Evolutionary conservation across 2,329 filamentous ascomycete species (phyloP), one percentile per base, ranked within the genome.

Genomic region (Boeremia lycopersici): DNA sequence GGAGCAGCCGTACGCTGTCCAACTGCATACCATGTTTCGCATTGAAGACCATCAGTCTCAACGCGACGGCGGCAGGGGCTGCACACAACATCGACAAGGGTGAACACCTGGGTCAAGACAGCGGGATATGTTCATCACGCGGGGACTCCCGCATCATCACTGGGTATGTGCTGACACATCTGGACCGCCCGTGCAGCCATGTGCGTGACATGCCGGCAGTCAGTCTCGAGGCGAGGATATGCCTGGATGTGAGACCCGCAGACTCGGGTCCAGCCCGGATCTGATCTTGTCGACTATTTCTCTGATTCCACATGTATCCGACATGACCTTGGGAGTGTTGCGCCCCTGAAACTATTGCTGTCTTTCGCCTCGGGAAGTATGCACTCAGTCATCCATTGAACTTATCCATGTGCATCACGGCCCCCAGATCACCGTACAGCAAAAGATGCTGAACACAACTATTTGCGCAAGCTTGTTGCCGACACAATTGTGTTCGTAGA

Each of bases 181-280:
- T 10, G 13, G 29, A 36, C 39, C 15, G 50, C 39, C 45, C 53
- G 53, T 56, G 53, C 53, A 38, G 53, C 53, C 47, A 56, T 56
- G 53, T 47, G 53, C 30, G 53, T 42, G 40, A 36, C 31, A 44
- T 56, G 53, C 31, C 53, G 53, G 53, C 43, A 56, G 38, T 56
- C 25, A 35, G 13, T 39, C 15, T 39, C 29, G 35, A 31, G 40
- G 40, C 51, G 51, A 41, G 45, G 45, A 45, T 45, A 48, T 54
- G 23, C 40, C 52, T 51, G 36, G 23, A 25, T 43, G 38, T 39
- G 31, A 56, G 2, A 38, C 11, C 42, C 42, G 33, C 42, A n/a
- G 28, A 33, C 8, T 47, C 33, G 52, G 41, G 31, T 45, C 40
- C 28, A 41, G 46, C 30, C 34, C 25, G 19, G 30, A 28, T 8